Base-by-base conservation (phyloP, 2,329 filamentous ascomycete genomes). In the Calonectria henricotiae region DNA sequence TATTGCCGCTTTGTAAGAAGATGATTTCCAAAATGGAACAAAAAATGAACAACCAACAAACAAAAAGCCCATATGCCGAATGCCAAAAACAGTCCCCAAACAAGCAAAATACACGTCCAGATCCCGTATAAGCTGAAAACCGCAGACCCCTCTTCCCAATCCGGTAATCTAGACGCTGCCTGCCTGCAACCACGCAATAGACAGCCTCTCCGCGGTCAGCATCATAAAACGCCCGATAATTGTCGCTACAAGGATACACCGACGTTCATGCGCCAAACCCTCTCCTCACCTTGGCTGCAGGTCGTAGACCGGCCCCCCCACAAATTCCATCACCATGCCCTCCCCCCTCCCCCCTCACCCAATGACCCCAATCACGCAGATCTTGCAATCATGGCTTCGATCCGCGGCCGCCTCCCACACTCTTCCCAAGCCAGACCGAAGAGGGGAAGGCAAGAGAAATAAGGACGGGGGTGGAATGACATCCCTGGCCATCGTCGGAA, bases 221-320 rank as follows among this genome's bases (percentile, higher is more conserved):
- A 58, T 44, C 55, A 58, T 37, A 64, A 55, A 51, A 74, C 62
- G 65, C 54, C 67, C 62, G 64, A 69, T 65, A 72, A 62, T 61
- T 69, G 46, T 62, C 68, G 47, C 68, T 44, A 37, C 63, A 68
- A 54, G 62, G 65, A 61, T 61, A 20, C 54, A 67, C 64, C 58
- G 23, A 47, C 63, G 43, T 67, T 72, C 70, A 73, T 75, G 73
- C 70, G 68, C 72, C 70, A 75, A 75, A 68, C 62, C 68, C 27
- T 44, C 37, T 58, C 72, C 70, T 71, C 68, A 73, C 67, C 61
- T 58, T 65, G 58, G 54, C 69, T 61, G 64, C 63, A 65, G 63
- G 63, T 41, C 51, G 39, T 58, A 12, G 39, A 35, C 63, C 30
- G 41, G 30, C 41, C 39, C 64, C 66, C 67, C 60, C 65, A 64